Conservation (phyloP, 371 early-diverging fungal species). For the Actinomortierella ambigua region DNA sequence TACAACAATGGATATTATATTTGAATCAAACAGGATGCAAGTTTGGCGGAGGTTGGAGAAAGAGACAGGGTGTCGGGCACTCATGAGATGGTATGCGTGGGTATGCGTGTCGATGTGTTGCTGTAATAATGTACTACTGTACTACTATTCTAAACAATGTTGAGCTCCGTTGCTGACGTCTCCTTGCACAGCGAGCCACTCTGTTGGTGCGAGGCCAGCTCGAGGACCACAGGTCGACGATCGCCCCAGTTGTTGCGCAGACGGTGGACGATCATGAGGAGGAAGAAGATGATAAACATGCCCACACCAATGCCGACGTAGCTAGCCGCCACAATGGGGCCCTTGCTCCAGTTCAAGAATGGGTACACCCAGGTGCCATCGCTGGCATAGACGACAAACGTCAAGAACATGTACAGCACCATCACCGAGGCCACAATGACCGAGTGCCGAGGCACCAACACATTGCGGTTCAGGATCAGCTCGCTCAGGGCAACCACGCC, state of each 20-base stretch:
- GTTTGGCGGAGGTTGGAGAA: too few species aligned
- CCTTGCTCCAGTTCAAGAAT: constrained; percentile 58
- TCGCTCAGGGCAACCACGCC: constrained; percentile 56
- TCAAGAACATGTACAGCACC: constrained; percentile 54
- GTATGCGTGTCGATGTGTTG: too few species aligned
- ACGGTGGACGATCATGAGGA: constrained; percentile 49
- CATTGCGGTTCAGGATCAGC: constrained; percentile 56
- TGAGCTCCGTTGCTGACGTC: too few species aligned
- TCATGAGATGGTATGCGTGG: too few species aligned
- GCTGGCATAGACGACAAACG: constrained; percentile 53
- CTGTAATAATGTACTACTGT: too few species aligned
- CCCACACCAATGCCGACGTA: constrained; percentile 51
- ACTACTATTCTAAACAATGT: too few species aligned
- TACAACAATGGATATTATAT: too few species aligned
- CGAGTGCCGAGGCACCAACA: constrained; percentile 49
- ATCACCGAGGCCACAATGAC: constrained; percentile 47
- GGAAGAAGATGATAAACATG: constrained; percentile 48
- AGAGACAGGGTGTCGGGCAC: too few species aligned
- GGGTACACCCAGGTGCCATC: constrained; percentile 59
- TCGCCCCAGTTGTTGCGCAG: constrained; percentile 34
- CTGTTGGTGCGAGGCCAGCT: too few species aligned
- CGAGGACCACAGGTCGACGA: constrained; percentile 5
- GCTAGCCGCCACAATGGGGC: constrained; percentile 49
- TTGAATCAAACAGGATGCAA: too few species aligned
- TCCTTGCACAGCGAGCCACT: too few species aligned